A percentile compares a stretch with the other conserved stretches of the same genome.
Evolutionary conservation across 495 filamentous ascomycete species (phyloP).

Genomic region (Neurospora sublineolata): DNA sequence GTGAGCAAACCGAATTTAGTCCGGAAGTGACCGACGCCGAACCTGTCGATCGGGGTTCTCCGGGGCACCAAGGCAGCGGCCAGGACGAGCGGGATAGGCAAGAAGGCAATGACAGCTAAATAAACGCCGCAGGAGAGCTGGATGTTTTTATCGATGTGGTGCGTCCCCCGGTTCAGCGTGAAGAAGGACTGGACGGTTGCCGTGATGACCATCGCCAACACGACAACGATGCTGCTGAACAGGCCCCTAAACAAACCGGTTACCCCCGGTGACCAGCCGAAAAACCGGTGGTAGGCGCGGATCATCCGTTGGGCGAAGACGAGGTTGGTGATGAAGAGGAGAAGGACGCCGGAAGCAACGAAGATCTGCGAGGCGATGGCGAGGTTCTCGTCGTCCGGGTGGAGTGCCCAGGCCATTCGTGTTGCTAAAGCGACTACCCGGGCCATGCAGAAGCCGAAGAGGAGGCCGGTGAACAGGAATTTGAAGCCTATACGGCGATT

Average conservation of each 20-base stretch:
- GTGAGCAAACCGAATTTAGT: constrained; percentile 56
- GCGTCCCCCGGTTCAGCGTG: constrained; percentile 41
- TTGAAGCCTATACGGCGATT: constrained; percentile 51
- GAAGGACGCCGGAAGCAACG: constrained; percentile 60
- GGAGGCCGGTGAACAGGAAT: constrained; percentile 56
- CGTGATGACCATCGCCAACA: constrained; percentile 59
- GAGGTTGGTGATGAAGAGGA: constrained; percentile 75
- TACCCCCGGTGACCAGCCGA: constrained; percentile 53
- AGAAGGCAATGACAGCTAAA: constrained; percentile 58
- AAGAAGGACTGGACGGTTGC: constrained; percentile 54
- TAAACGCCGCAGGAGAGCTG: constrained; percentile 58
- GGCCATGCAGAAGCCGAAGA: constrained; percentile 73
- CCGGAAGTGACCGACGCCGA: constrained; percentile 56
- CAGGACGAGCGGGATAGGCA: constrained; percentile 56
- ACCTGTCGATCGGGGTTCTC: constrained; percentile 46
- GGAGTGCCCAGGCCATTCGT: constrained; percentile 48
- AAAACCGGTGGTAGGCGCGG: constrained; percentile 55
- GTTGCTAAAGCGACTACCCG: constrained; percentile 52
- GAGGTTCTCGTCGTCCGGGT: constrained; percentile 36
- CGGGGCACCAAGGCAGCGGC: constrained; percentile 41
- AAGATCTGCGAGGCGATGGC: constrained; percentile 66
- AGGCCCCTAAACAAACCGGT: constrained; percentile 41
- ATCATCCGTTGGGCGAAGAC: constrained; percentile 69
- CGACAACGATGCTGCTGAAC: constrained; percentile 48
- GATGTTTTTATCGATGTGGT: constrained; percentile 45